Base-by-base conservation (phyloP, 1,284 basidiomycete species). In the Hemileccinum hortonii region DNA sequence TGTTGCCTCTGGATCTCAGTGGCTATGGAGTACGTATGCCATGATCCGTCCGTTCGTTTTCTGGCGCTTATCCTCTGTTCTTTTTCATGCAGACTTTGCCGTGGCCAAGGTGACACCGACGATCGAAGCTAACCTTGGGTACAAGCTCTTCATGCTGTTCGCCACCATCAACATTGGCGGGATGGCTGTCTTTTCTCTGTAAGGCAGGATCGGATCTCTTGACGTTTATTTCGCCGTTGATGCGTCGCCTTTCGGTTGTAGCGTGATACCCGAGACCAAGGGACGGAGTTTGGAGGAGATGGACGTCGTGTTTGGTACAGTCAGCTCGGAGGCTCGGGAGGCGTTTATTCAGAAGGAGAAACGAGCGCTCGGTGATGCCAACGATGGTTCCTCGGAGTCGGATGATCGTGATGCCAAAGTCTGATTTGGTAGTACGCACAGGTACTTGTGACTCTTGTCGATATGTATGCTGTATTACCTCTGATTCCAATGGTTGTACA, bases 251-350 rank as follows among this genome's bases (percentile, higher is more conserved):
- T n/a, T n/a, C n/a, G 74, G 32, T 8, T 69, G 55, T 71, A 84
- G 83, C 2, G 47, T 83, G 29, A 80, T 87, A 54, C 87, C 87
- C 0, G 90, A 92, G 72, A 92, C 89, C 7, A 86, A 86, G 65
- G 87, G 87, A 9, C 78, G 80, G 51, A 83, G 80, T 62, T 70
- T 90, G 57, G 87, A 89, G 62, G 85, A 87, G 62, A 90, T 92
- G 87, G 90, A 92, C 66, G 69, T 92, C 62, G 77, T 92, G 58
- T 92, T 93, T 61, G 90, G 88, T 4, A 62, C 83, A 0, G 77
- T 90, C 24, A 76, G 76, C 19, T 73, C 72, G 21, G 84, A 83
- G 60, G 64, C 83, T 59, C 80, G 87, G 50, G 72, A 74, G 45
- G 78, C 74, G 4, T 75, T 83, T 51, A 83, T 88, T 54, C 70